Evolutionary conservation across 192 early-diverging fungal species (phyloP).

Genomic region (Dimargaris cristalligena): DNA sequence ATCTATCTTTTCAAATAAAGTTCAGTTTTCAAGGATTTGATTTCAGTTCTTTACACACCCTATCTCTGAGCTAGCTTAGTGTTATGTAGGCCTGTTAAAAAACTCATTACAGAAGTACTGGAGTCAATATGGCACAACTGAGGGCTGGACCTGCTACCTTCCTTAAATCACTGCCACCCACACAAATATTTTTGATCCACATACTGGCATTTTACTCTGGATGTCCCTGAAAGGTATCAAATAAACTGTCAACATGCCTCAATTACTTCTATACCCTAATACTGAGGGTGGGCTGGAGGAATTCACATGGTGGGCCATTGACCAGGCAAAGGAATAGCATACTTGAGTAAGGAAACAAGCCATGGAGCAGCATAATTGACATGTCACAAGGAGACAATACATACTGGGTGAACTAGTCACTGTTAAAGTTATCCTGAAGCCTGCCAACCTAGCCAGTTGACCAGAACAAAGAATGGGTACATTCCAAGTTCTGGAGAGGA

Average conservation of each 20-base stretch:
- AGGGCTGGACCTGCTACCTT: constrained; percentile 12
- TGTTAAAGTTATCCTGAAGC: no score
- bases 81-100: constrained; percentile 16
- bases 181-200: no score
- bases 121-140: neutral
- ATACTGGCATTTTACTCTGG: neutral
- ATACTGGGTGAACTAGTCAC: neutral
- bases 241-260: no score
- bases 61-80: constrained; percentile 15
- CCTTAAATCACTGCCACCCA: constrained; percentile 12
- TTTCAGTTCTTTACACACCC: no score
- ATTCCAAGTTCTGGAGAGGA: no score
- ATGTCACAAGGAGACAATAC: neutral
- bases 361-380: neutral
- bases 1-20: no score
- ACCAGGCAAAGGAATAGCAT: neutral
- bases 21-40: no score
- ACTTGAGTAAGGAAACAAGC: neutral
- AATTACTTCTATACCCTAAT: neutral
- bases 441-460: no score
- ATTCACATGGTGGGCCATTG: neutral
- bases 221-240: neutral
- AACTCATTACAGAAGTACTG: constrained; percentile 6
- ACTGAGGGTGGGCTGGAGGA: constrained; percentile 1
- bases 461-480: no score